Percentiles rank a stretch among this genome's conserved stretches.
Evolutionary conservation across 2,329 filamentous ascomycete species (phyloP).

Genomic region (Magnaporthiopsis incrustans): DNA sequence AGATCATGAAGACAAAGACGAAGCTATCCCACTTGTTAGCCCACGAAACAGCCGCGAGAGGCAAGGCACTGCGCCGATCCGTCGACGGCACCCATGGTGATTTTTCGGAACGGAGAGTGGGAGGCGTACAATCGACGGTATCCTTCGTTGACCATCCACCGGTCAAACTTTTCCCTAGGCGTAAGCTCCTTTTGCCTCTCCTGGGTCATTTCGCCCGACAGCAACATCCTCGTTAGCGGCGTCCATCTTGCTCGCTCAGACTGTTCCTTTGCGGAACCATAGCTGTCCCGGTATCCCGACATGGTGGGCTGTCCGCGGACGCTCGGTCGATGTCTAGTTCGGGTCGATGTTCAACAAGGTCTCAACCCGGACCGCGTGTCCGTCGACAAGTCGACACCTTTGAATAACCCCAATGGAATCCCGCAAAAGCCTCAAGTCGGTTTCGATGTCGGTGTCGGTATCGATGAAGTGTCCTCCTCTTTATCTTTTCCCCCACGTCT

Average conservation of each 20-base stretch:
- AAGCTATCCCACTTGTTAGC: slow-evolving; percentile 44
- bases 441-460: neutral
- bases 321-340: neutral
- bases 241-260: slow-evolving; percentile 75
- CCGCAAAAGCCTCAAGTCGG: neutral
- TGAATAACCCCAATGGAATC: slow-evolving; percentile 1
- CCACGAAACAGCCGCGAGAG: neutral
- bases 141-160: slow-evolving; percentile 87
- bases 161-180: slow-evolving; percentile 64
- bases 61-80: neutral
- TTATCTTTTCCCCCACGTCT: neutral
- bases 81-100: neutral
- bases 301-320: slow-evolving; percentile 14
- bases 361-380: slow-evolving; percentile 1
- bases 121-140: slow-evolving; percentile 65
- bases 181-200: slow-evolving; percentile 62
- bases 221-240: slow-evolving; percentile 71
- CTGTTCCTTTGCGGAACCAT: slow-evolving; percentile 28
- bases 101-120: neutral
- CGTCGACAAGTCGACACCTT: neutral
- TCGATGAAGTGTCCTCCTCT: neutral
- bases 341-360: slow-evolving; percentile 5
- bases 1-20: slow-evolving; percentile 64
- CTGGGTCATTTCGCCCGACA: slow-evolving; percentile 74
- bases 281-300: slow-evolving; percentile 24